phyloP scores from a whole-genome alignment of 352 stramenopile species.

The Phytophthora uliginosa region DNA sequence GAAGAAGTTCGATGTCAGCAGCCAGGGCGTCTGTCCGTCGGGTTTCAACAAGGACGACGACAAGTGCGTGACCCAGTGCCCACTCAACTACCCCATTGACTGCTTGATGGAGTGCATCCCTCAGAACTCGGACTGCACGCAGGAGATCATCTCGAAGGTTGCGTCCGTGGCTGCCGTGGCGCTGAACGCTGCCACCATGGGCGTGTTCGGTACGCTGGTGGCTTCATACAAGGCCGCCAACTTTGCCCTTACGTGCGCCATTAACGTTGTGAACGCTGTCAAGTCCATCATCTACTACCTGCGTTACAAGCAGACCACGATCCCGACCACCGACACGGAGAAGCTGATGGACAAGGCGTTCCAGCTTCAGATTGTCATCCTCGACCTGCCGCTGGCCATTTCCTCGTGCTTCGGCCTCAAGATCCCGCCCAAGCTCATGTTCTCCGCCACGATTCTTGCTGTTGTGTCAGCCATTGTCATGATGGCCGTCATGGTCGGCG shows the following conservation, averaged over 20 bases:
- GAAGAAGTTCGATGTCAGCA: conserved; percentile 34
- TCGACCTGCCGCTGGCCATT: conserved; percentile 35
- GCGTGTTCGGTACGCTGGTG: conserved; percentile 41
- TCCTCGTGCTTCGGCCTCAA: conserved; percentile 16
- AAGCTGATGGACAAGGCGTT: conserved; percentile 38
- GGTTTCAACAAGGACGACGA: conserved; percentile 58
- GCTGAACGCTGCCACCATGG: conserved; percentile 43
- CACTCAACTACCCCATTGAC: conserved; percentile 46
- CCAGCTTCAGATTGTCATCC: conserved; percentile 33
- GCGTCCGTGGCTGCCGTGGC: conserved; percentile 41
- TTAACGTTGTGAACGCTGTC: conserved; percentile 32
- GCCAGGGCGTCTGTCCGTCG: conserved; percentile 38
- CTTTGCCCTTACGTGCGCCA: conserved; percentile 25
- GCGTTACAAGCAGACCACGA: conserved; percentile 22
- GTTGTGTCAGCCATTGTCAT: conserved; percentile 36
- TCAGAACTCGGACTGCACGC: conserved; percentile 47
- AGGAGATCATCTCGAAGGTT: conserved; percentile 49
- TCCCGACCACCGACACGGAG: conserved; percentile 24
- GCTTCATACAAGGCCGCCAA: conserved; percentile 13
- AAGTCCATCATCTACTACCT: conserved; percentile 45
- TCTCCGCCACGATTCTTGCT: conserved; percentile 23
- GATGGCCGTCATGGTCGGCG: conserved; percentile 39
- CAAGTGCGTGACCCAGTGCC: conserved; percentile 59
- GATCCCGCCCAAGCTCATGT: conserved; percentile 34
- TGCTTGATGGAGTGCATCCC: conserved; percentile 50